Evolutionary conservation across 2,329 filamentous ascomycete species (phyloP).

Genomic region (Stenocarpella maydis): DNA sequence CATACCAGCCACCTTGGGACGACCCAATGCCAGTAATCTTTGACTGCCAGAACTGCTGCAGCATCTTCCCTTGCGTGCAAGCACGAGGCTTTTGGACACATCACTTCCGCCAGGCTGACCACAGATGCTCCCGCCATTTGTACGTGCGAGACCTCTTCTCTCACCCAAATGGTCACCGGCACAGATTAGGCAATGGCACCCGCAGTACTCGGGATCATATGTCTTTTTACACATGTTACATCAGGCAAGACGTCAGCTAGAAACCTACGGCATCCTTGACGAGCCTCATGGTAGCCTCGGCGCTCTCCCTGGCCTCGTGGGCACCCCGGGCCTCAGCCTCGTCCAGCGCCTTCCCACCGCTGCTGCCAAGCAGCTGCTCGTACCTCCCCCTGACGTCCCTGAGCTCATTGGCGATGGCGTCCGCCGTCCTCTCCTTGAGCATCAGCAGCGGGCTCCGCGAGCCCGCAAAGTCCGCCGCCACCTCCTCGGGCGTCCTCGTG

Average conservation of each 20-base stretch:
- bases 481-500: slow-evolving; percentile 48
- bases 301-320: slow-evolving; percentile 67
- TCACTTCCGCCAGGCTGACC: not conserved
- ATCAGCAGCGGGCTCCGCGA: slow-evolving; percentile 45
- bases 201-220: not conserved
- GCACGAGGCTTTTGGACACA: not conserved
- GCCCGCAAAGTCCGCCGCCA: slow-evolving; percentile 50
- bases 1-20: not conserved
- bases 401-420: slow-evolving; percentile 61
- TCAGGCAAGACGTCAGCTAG: slow-evolving; percentile 34
- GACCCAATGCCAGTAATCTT: not conserved
- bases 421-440: slow-evolving; percentile 64
- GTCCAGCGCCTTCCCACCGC: slow-evolving; percentile 62
- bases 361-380: slow-evolving; percentile 43
- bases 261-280: slow-evolving; percentile 63
- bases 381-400: slow-evolving; percentile 59
- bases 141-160: too few relatives aligned
- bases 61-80: not conserved
- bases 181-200: not conserved
- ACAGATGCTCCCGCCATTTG: not conserved
- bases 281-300: slow-evolving; percentile 63
- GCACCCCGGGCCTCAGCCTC: slow-evolving; percentile 67
- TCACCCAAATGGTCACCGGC: not conserved
- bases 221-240: not conserved
- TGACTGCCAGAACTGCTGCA: not conserved